phyloP scores from a whole-genome alignment of 768 basidiomycete species.

The Omphalotus guepiniiformis region DNA sequence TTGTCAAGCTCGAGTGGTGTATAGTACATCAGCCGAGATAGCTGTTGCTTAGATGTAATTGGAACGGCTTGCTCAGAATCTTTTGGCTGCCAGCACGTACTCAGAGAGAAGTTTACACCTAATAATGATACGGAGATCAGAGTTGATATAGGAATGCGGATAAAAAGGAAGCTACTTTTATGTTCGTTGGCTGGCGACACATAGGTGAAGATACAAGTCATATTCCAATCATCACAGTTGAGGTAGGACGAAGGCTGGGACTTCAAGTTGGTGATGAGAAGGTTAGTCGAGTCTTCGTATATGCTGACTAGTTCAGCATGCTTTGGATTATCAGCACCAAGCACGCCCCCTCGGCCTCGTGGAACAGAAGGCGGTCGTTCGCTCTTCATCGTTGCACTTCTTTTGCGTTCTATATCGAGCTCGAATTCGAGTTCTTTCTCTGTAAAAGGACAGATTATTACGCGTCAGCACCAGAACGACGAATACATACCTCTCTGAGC shows the following conservation, averaged over 20 bases:
- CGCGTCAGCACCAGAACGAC: constrained; percentile 4
- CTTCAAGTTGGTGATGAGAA: constrained; percentile 65
- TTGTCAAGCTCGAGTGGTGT: constrained; percentile 61
- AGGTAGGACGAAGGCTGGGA: constrained; percentile 27
- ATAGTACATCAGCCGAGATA: constrained; percentile 52
- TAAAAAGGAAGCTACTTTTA: constrained; percentile 30
- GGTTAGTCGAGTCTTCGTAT: constrained; percentile 84
- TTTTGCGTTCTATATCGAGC: constrained; percentile 56
- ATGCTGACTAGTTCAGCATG: constrained; percentile 59
- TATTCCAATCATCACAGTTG: constrained; percentile 54
- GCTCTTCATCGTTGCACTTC: constrained; percentile 37
- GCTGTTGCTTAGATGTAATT: constrained; percentile 31
- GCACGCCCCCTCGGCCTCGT: constrained; percentile 27
- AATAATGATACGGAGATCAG: constrained; percentile 6
- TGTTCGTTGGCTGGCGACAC: constrained; percentile 29
- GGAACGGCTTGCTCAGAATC: constrained; percentile 25
- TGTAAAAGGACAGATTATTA: constrained; percentile 27
- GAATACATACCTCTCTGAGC: constrained; percentile 38
- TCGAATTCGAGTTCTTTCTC: constrained; percentile 58
- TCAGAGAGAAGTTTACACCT: constrained; percentile 62
- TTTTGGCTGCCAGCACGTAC: constrained; percentile 39
- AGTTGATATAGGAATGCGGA: constrained; percentile 1
- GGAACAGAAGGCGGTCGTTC: constrained; percentile 33
- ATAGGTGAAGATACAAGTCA: constrained; percentile 67
- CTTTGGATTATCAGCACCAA: constrained; percentile 50